These are phyloP conservation scores for Eragrostis curvula DNA, from an alignment of 176 grass and related monocot species.

Conservation along the genomic window DNA sequence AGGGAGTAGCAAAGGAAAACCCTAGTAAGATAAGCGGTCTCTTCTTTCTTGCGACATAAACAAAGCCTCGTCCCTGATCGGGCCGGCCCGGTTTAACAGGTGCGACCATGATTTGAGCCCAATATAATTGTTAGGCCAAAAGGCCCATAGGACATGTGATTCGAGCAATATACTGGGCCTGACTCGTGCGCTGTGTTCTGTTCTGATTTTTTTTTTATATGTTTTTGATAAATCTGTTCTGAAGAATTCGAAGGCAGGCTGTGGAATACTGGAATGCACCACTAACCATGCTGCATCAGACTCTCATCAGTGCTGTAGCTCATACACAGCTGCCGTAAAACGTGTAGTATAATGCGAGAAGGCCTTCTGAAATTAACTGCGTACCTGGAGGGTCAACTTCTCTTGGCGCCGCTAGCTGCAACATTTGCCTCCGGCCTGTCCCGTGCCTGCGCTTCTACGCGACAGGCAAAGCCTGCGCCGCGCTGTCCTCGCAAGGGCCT, in stretches of 20 bases:
- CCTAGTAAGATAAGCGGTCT: slow-evolving; percentile 1
- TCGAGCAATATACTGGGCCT: neutral
- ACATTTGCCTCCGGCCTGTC: neutral
- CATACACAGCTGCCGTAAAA: neutral
- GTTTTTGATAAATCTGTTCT: no score
- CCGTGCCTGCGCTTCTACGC: slow-evolving; percentile 8
- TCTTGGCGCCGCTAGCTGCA: neutral
- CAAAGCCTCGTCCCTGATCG: neutral
- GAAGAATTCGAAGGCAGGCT: no score
- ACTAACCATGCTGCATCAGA: no score
- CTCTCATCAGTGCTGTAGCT: no score
- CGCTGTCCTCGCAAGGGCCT: slow-evolving; percentile 8
- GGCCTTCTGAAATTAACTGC: neutral
- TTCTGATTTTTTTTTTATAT: no score
- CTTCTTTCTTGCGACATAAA: neutral
- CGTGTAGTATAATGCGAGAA: neutral
- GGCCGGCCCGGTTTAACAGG: neutral
- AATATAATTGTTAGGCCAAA: neutral
- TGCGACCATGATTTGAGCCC: neutral
- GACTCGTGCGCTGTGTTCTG: neutral
- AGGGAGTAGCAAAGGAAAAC: slow-evolving; percentile 7
- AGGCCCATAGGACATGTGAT: neutral
- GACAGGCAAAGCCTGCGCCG: slow-evolving; percentile 35
- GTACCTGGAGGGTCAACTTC: neutral
- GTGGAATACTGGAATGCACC: no score